Conservation (phyloP, 768 basidiomycete genomes). For the Ramaria sp. region DNA sequence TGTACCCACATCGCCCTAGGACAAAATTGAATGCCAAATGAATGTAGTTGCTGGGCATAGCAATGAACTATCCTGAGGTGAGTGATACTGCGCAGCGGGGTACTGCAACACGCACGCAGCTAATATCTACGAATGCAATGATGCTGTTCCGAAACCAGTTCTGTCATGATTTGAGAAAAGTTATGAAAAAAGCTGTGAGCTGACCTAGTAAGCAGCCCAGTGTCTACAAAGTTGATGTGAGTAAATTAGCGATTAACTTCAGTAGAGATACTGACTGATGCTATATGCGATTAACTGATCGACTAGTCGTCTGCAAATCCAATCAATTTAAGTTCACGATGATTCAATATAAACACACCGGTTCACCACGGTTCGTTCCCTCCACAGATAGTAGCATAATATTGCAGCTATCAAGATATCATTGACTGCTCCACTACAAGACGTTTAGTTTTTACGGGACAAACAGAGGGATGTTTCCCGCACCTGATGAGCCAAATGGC, state of each 20-base stretch:
- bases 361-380: constrained; percentile 4
- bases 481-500: constrained; percentile 7
- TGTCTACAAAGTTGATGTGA: constrained; percentile 1
- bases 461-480: neutral
- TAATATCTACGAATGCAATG: constrained; percentile 5
- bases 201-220: constrained; percentile 6
- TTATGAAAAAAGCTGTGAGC: neutral
- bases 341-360: neutral
- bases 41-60: constrained; percentile 4
- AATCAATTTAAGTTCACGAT: neutral
- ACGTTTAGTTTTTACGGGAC: neutral
- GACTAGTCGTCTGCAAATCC: neutral
- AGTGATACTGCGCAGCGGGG: neutral
- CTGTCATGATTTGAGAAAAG: neutral
- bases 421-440: constrained; percentile 5
- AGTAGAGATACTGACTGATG: constrained; percentile 3
- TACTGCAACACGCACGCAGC: neutral
- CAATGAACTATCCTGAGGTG: neutral
- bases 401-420: constrained; percentile 2
- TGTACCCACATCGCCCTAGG: constrained; percentile 4
- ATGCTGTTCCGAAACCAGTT: neutral
- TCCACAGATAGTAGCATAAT: neutral
- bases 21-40: constrained; percentile 6
- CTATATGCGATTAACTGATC: constrained; percentile 1
- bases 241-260: too few relatives aligned